These are phyloP conservation scores for Leishmania braziliensis DNA, from an alignment of 208 protist species.

Conservation along the genomic window DNA sequence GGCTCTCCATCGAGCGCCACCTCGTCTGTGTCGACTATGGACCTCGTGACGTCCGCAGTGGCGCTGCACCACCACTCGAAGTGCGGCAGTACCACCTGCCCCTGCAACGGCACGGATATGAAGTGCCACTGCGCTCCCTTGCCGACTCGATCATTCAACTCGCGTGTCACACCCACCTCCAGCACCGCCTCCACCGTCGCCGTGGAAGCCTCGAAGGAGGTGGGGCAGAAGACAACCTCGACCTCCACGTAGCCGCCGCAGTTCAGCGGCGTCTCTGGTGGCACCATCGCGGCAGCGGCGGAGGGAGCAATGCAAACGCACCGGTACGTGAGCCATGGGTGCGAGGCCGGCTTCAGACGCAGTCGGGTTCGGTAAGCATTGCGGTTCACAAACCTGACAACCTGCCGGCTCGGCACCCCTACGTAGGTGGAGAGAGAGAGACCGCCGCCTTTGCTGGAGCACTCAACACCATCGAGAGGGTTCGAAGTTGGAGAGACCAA, in stretches of 20 bases:
- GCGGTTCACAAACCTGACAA: conserved; percentile 78
- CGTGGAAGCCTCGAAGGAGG: conserved; percentile 41
- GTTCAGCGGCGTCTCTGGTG: conserved; percentile 44
- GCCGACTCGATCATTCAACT: conserved; percentile 70
- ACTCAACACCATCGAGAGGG: conserved; percentile 47
- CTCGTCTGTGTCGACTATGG: neutral
- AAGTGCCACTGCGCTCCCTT: conserved; percentile 84
- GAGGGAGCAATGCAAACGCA: conserved; percentile 44
- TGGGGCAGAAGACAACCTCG: conserved; percentile 61
- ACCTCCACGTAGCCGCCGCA: conserved; percentile 88
- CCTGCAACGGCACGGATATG: conserved; percentile 56
- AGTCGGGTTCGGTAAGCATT: conserved; percentile 56
- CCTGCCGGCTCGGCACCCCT: conserved; percentile 28
- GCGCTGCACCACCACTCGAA: conserved; percentile 49
- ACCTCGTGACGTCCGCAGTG: neutral
- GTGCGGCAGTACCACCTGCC: conserved; percentile 59
- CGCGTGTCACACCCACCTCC: conserved; percentile 67
- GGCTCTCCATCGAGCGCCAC: conserved; percentile 6
- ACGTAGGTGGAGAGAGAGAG: conserved; percentile 46
- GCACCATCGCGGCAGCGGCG: neutral
- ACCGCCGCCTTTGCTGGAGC: conserved; percentile 41
- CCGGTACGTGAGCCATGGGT: conserved; percentile 73
- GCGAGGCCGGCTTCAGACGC: conserved; percentile 59
- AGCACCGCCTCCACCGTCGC: conserved; percentile 50
- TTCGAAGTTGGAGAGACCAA: neutral